A percentile compares a stretch with the other conserved stretches of the same genome.
phyloP scores from a whole-genome alignment of 345 rosid species.

The Syzygium jambos region DNA sequence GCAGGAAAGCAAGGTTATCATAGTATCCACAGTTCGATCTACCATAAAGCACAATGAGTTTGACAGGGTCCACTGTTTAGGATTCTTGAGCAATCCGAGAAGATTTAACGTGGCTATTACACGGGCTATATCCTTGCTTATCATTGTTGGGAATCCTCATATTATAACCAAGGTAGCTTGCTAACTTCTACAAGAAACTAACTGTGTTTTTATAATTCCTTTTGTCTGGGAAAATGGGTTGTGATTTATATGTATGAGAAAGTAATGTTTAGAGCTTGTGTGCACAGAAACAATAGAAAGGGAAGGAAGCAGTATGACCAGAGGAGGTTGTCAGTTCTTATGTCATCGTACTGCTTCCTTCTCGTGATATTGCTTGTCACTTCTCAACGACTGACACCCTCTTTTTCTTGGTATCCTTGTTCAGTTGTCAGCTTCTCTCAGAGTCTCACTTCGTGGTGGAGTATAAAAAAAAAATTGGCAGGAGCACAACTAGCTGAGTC shows the following conservation, averaged over 20 bases:
- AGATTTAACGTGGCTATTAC: constrained; percentile 90
- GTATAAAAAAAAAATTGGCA: background rate
- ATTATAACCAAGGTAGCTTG: constrained; percentile 59
- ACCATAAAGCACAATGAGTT: constrained; percentile 74
- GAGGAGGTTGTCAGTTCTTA: background rate
- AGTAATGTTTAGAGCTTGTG: background rate
- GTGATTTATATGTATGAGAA: background rate
- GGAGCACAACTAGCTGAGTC: background rate
- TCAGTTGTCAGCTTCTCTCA: background rate
- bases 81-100: constrained; percentile 79
- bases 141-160: constrained; percentile 81
- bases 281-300: background rate
- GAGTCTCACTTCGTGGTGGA: background rate
- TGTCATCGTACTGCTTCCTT: background rate
- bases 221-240: background rate
- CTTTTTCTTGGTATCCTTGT: background rate
- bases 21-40: constrained; percentile 83
- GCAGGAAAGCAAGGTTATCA: constrained; percentile 73
- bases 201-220: background rate
- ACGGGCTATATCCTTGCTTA: constrained; percentile 67
- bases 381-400: background rate
- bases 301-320: background rate
- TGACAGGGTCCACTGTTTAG: constrained; percentile 57
- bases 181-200: background rate
- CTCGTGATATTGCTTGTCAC: background rate